A percentile compares a stretch with the other conserved stretches of the same genome.
phyloP scores from a whole-genome alignment of 129 eudicot genomes.

The Flaveria ramosissima region DNA sequence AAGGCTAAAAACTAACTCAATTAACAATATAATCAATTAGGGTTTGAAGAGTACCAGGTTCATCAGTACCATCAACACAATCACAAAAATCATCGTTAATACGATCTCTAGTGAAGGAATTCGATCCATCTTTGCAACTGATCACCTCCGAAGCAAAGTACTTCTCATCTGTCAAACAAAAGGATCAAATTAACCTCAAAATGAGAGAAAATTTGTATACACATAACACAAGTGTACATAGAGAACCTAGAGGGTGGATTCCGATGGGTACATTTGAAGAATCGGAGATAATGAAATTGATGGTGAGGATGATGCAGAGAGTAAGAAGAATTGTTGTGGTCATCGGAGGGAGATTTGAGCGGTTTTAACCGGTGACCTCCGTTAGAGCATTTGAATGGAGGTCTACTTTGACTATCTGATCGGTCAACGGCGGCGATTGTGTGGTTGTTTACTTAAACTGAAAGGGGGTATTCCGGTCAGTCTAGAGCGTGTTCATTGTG shows the following conservation, averaged over 20 bases:
- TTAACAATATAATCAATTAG: conserved; percentile 9
- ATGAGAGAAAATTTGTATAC: background rate
- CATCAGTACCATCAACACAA: conserved; percentile 92
- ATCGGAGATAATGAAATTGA: conserved; percentile 21
- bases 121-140: conserved; percentile 82
- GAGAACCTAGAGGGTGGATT: conserved; percentile 76
- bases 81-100: conserved; percentile 88
- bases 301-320: conserved; percentile 1
- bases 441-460: no score
- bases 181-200: conserved; percentile 1
- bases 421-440: conserved; percentile 19
- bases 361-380: background rate
- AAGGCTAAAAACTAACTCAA: background rate
- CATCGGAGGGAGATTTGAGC: conserved; percentile 22
- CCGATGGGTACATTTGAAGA: conserved; percentile 53
- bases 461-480: no score
- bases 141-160: conserved; percentile 70
- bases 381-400: background rate
- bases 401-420: background rate
- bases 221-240: background rate
- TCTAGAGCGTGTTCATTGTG: no score
- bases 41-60: conserved; percentile 63
- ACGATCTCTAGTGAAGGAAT: conserved; percentile 68
- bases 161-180: conserved; percentile 56
- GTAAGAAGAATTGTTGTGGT: conserved; percentile 9